A percentile compares a stretch with the other conserved stretches of the same genome.
These are phyloP conservation scores for Primulina eburnea DNA, from an alignment of 257 asterid genomes.

Conservation along the genomic window DNA sequence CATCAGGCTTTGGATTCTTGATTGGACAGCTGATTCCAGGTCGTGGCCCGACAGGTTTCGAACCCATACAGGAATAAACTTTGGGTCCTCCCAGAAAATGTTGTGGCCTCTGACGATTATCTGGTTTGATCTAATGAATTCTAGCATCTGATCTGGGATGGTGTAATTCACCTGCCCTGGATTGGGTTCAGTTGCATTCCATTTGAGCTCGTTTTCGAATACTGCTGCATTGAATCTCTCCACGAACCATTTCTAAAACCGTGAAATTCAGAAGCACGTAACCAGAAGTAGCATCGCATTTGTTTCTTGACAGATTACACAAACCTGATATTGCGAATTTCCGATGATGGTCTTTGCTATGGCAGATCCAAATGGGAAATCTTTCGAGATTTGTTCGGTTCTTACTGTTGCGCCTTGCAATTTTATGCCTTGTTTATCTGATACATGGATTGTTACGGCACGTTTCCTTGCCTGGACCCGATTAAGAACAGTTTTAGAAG, in stretches of 20 bases:
- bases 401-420: constrained; percentile 30
- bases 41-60: constrained; percentile 29
- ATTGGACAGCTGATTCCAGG: constrained; percentile 33
- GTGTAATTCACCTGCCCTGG: constrained; percentile 38
- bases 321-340: constrained; percentile 40
- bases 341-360: constrained; percentile 39
- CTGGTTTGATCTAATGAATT: constrained; percentile 37
- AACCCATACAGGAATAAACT: constrained; percentile 37
- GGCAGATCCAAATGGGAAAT: constrained; percentile 55
- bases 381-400: constrained; percentile 36
- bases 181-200: constrained; percentile 40
- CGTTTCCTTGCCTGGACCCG: constrained; percentile 40
- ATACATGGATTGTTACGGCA: constrained; percentile 34
- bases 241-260: constrained; percentile 40
- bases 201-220: constrained; percentile 45
- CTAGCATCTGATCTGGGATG: constrained; percentile 38
- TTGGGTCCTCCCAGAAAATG: constrained; percentile 45
- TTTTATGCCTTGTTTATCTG: constrained; percentile 30
- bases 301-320: neutral
- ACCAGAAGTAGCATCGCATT: neutral
- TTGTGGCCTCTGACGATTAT: constrained; percentile 40
- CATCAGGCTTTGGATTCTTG: constrained; percentile 38
- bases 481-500: neutral
- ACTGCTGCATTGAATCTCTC: constrained; percentile 42
- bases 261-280: neutral